Evolutionary conservation across 2,329 filamentous ascomycete genomes (phyloP).

Genomic region (Pestalotiopsis sp.): DNA sequence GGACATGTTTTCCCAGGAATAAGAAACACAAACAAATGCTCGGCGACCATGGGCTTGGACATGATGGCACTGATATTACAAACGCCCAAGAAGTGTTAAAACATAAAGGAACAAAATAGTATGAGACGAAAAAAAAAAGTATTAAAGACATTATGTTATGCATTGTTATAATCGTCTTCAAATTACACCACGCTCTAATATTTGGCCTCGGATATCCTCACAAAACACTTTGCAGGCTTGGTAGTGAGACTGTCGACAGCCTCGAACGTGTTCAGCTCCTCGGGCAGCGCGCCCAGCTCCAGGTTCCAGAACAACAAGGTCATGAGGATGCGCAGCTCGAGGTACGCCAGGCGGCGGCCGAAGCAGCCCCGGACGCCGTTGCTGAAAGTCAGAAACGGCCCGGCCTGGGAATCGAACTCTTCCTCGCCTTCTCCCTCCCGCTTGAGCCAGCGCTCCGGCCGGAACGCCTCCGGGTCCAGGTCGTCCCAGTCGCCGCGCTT

Average conservation of each 20-base stretch:
- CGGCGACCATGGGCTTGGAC: too few relatives aligned
- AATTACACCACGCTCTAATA: not conserved
- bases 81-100: too few relatives aligned
- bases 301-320: slow-evolving; percentile 31
- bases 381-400: slow-evolving; percentile 16
- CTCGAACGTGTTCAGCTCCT: slow-evolving; percentile 21
- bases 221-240: slow-evolving; percentile 20
- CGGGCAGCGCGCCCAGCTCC: slow-evolving; percentile 19
- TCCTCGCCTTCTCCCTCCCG: not conserved
- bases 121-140: not conserved
- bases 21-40: too few relatives aligned
- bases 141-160: not conserved
- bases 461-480: slow-evolving; percentile 4
- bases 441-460: slow-evolving; percentile 17
- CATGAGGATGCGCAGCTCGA: slow-evolving; percentile 29
- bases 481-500: slow-evolving; percentile 13
- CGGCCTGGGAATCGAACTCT: slow-evolving; percentile 15
- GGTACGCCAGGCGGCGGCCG: slow-evolving; percentile 24
- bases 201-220: slow-evolving; percentile 13
- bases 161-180: too few relatives aligned
- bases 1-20: too few relatives aligned
- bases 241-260: slow-evolving; percentile 18
- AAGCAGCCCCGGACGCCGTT: slow-evolving; percentile 16
- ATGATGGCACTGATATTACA: too few relatives aligned
- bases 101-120: not conserved